Base-by-base conservation (phyloP, 164 flowering plant genomes). In the Piper betle region DNA sequence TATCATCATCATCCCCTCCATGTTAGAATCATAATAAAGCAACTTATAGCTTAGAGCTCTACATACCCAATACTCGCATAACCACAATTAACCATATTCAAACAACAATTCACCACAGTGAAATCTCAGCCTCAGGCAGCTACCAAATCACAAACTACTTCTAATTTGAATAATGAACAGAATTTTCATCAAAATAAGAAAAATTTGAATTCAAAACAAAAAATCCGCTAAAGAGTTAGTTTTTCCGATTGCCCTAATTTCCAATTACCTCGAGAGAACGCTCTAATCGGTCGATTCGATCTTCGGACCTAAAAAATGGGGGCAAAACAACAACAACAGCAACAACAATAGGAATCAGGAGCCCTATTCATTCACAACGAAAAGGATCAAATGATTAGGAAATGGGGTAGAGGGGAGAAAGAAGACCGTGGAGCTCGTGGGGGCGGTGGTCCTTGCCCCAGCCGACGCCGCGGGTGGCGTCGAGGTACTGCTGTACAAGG, bases 401-500 rank as follows among this genome's bases (percentile, higher is more conserved):
- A 13, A 11, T 10, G 19, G 39, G 39, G 19, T 3, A 11, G 58
- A 20, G 25, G 25, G 11, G 12, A 12, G 40, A 25, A 5, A 20
- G 40, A 10, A 59, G 46, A 74, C 72, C 77, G 55, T 88, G 96
- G 52, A 84, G 77, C 15, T 72, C 70, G 4, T 71, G 81, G 11
- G 73, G 98, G 15, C 98, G 92, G 42, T 50, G 64, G 68, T 91
- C 98, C 68, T 91, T 91, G 74, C 91, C 91, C 96, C 98, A 91
- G 6, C 98, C 98, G 56, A 91, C 72, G 55, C 98, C 98, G 63
- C 95, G 88, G 38, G 98, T 91, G 58, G 96, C 59, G 3, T 91
- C 98, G 59, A 91, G 87, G 65, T 91, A 91, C 75, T 88, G 88
- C 0, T 74, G 75, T 15, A 85, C 92, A 59, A 91, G 95, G 74